Base-by-base conservation (phyloP, 2,329 filamentous ascomycete species). In the Aspergillus nomiae region DNA sequence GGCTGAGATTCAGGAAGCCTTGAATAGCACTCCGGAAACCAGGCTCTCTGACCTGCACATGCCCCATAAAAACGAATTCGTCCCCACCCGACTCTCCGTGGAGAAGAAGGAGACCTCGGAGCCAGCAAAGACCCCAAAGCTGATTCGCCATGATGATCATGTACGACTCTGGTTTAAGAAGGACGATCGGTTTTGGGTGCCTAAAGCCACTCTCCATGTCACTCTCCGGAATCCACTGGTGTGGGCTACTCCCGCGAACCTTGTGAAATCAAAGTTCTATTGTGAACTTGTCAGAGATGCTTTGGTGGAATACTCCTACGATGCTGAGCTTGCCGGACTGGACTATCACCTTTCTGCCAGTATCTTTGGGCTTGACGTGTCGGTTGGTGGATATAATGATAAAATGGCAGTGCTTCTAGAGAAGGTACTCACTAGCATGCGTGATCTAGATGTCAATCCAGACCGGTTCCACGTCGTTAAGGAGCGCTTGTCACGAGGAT, bases 131-230 rank as follows among this genome's bases (percentile, higher is more conserved):
- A 84, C 88, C 0, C 95, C 95, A 0, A 90, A 89, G 64, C 83
- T 99, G 28, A 90, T 99, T 65, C 89, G 94, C 68, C 93, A 96
- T 70, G 94, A 97, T 69, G 84, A 89, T 7, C 82, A 88, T 38
- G 89, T 92, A 0, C 89, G 94, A 34, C 90, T 92, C 3, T 99
- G 95, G 95, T 97, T 89, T 83, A 99, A 99, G 83, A 98, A 98
- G 80, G 95, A 99, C 72, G 95, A 99, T 71, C 93, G 90, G 0
- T 99, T 98, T 78, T 98, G 94, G 94, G 95, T 98, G 11, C 95
- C 95, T 10, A 97, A 96, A 77, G 95, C 92, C 4, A 95, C 93
- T 63, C 82, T 98, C 21, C 87, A 93, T 67, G 87, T 97, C 67
- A 92, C 89, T 69, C 84, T 96, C 68, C 87, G 89, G 70, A 96